phyloP scores from a whole-genome alignment of 208 protist species.

The Angomonas ambiguus region DNA sequence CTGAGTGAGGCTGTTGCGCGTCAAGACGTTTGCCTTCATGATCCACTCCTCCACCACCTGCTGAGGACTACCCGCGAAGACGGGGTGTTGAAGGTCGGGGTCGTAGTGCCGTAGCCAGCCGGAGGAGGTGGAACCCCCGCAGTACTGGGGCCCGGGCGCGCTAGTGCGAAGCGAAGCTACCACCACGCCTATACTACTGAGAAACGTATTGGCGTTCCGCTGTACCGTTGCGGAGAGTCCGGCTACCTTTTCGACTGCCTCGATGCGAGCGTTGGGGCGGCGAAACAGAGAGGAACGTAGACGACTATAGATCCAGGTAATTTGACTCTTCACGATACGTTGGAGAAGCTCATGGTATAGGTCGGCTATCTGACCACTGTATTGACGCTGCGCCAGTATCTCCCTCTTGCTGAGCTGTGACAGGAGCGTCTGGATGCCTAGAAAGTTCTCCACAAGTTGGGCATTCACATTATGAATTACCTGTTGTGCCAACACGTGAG shows the following conservation, averaged over 20 bases:
- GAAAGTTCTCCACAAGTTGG: slow-evolving; percentile 50
- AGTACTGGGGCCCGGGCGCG: slow-evolving; percentile 19
- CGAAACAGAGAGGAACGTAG: slow-evolving; percentile 57
- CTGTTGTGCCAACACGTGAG: slow-evolving; percentile 78
- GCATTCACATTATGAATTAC: slow-evolving; percentile 72
- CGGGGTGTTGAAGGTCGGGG: slow-evolving; percentile 22
- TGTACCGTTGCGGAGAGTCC: slow-evolving; percentile 31
- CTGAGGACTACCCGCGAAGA: slow-evolving; percentile 35
- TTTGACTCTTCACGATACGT: slow-evolving; percentile 43
- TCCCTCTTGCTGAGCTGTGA: slow-evolving; percentile 62
- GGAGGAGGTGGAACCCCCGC: slow-evolving; percentile 50
- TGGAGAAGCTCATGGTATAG: slow-evolving; percentile 44
- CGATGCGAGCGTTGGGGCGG: slow-evolving; percentile 36
- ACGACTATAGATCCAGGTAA: slow-evolving; percentile 41
- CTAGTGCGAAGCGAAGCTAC: slow-evolving; percentile 44
- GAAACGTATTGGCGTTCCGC: slow-evolving; percentile 42
- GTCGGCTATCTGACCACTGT: slow-evolving; percentile 31
- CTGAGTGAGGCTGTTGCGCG: slow-evolving; percentile 53
- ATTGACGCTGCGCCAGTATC: slow-evolving; percentile 55
- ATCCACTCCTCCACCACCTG: slow-evolving; percentile 80
- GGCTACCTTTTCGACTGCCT: slow-evolving; percentile 28
- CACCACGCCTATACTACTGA: slow-evolving; percentile 41
- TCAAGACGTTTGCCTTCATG: slow-evolving; percentile 74
- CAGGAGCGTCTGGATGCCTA: slow-evolving; percentile 43
- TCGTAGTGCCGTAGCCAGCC: slow-evolving; percentile 76